Base-by-base conservation (phyloP, 805 yeast genomes). In the Metschnikowia amazonensis region DNA sequence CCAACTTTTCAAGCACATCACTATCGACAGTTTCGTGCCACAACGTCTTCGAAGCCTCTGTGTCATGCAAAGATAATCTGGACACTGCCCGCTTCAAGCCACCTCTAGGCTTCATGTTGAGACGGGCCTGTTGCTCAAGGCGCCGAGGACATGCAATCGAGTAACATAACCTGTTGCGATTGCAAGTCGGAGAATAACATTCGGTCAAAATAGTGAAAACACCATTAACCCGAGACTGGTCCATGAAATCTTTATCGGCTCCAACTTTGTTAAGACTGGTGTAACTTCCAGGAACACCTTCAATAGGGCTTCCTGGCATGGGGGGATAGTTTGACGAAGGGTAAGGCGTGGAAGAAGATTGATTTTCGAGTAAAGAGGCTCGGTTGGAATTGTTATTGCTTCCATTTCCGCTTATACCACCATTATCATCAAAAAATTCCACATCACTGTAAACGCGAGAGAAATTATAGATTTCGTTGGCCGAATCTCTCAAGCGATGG, bases 141-240 rank as follows among this genome's bases (percentile, higher is more conserved):
- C 98, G 77, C 55, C 97, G 78, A 13, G 99, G 99, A 67, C 99
- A 94, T 10, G 97, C 95, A 55, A 94, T 90, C 35, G 96, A 86
- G 66, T 94, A 94, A 66, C 99, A 94, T 32, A 92, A 70, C 28
- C 80, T 74, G 58, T 88, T 95, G 42, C 95, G 74, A 4, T 96
- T 83, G 67, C 99, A 94, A 0, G 99, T 94, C 28, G 99, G 96
- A 0, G 97, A 89, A 60, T 94, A 94, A 67, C 99, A 94, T 60
- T 90, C 96, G 0, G 97, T 87, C 50, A 94, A 71, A 35, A 92
- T 70, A 1, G 97, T 92, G 60, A 92, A 94, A 3, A 94, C 96
- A 55, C 99, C 99, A 63, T 87, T 87, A 9, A 89, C 89, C 0
- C 72, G 70, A 4, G 69, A 63, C 43, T 52, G 53, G 10, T 50